A percentile compares a stretch with the other conserved stretches of the same genome.
phyloP scores from a whole-genome alignment of 2,329 filamentous ascomycete genomes.

The Nemania serpens region DNA sequence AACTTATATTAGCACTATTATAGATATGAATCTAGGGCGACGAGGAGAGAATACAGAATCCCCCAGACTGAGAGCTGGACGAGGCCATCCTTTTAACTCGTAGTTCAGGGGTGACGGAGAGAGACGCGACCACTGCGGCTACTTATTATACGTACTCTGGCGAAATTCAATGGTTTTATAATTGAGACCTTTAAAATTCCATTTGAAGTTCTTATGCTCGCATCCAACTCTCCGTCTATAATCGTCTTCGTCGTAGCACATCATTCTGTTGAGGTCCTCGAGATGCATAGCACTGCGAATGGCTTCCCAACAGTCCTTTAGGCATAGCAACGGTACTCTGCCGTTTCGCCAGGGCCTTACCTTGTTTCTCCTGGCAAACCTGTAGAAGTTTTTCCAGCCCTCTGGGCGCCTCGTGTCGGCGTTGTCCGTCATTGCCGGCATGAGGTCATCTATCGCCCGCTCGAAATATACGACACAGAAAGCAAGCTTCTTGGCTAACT shows the following conservation, averaged over 20 bases:
- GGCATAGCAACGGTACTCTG: neutral
- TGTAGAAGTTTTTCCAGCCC: conserved; percentile 16
- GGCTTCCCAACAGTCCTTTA: conserved; percentile 3
- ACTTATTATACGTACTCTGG: conserved; percentile 8
- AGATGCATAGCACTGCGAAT: conserved; percentile 1
- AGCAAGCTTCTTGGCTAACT: conserved; percentile 14
- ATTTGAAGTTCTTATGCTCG: conserved; percentile 14
- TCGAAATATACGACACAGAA: conserved; percentile 25
- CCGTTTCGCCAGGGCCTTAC: conserved; percentile 1
- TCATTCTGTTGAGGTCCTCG: neutral
- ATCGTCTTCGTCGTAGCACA: conserved; percentile 5
- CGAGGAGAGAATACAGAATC: no score
- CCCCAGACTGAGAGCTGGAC: no score
- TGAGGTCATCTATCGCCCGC: conserved; percentile 9
- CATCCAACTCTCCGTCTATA: neutral
- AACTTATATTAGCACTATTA: neutral
- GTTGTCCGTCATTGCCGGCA: neutral
- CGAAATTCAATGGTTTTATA: conserved; percentile 24
- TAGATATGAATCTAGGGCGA: no score
- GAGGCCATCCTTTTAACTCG: no score
- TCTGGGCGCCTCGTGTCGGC: neutral
- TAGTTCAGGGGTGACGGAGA: no score
- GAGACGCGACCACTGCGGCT: no score
- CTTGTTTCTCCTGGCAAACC: conserved; percentile 8
- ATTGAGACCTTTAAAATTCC: conserved; percentile 20